phyloP scores from a whole-genome alignment of 257 asterid genomes.

The Petunia secreta region DNA sequence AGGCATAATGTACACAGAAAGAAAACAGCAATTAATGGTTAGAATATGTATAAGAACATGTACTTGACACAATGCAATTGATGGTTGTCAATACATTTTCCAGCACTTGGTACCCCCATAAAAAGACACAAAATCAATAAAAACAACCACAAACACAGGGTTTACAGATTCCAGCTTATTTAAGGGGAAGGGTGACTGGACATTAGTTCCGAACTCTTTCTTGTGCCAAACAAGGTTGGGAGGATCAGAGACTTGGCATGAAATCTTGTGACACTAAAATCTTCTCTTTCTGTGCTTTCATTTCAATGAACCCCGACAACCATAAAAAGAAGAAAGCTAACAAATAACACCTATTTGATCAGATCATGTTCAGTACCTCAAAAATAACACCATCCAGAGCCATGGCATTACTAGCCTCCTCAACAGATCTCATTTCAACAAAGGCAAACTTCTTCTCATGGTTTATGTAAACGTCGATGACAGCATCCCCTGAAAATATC shows the following conservation, averaged over 20 bases:
- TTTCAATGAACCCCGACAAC: background rate
- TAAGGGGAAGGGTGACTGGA: background rate
- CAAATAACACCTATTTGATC: background rate
- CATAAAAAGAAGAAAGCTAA: conserved; percentile 6
- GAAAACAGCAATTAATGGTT: background rate
- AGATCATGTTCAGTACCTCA: conserved; percentile 55
- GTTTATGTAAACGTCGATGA: conserved; percentile 85
- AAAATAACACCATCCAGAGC: conserved; percentile 95
- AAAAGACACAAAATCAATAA: background rate
- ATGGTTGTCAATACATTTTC: background rate
- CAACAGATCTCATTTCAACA: conserved; percentile 98
- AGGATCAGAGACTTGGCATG: background rate
- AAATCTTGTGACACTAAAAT: conserved; percentile 10
- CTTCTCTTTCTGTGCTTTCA: background rate
- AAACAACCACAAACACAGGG: background rate
- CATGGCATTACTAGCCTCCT: conserved; percentile 99
- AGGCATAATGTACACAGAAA: conserved; percentile 1
- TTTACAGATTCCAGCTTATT: conserved; percentile 15
- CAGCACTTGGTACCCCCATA: background rate
- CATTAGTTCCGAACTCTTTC: conserved; percentile 1
- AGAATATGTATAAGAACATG: background rate
- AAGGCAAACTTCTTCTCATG: conserved; percentile 97
- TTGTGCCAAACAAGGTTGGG: background rate
- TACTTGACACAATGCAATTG: conserved; percentile 2
- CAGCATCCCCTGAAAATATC: conserved; percentile 85